Base-by-base conservation (phyloP, 169 alveolate genomes). In the Blepharisma undulans region DNA sequence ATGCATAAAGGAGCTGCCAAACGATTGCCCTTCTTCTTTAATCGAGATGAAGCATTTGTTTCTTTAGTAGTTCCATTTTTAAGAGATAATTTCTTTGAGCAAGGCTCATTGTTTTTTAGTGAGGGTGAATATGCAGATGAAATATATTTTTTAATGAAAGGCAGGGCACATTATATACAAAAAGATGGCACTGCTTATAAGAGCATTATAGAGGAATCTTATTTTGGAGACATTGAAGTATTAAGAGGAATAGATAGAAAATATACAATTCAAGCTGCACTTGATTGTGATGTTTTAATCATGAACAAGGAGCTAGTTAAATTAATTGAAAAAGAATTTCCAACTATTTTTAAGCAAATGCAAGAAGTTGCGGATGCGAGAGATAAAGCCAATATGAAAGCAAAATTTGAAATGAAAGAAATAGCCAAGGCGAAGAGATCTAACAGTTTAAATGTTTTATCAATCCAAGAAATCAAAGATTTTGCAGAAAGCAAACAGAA, bases 181-280 rank as follows among this genome's bases (percentile, higher is more conserved):
- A 84, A 92, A 76, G 95, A 92, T 10, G 93, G 87, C 84, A 92
- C 78, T 76, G 91, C 82, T 85, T 72, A 85, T 18, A 89, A 87
- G 91, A 91, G 86, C 79, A 77, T 89, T 66, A 78, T 88, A 78
- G 85, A 90, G 72, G 90, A 85, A 74, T 77, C 88, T 66, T 87
- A 87, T 90, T 93, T 93, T 88, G 95, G 95, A 36, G 94, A 93
- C 78, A 91, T 93, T 34, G 95, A 93, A 91, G 84, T 91, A 89
- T 82, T 93, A 29, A 48, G 66, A 48, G 66, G 66, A 0, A 66
- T 32, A 22, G 66, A 25, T 5, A 60, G 91, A 72, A 25, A 60
- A 18, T 76, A 25, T 76, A 76, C 32, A 21, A 72, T 72, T 21
- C 30, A 25, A 18, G 29, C 82, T 34, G 25, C 16, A 3, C 2